These are phyloP conservation scores for Austropuccinia psidii DNA, from an alignment of 1,284 basidiomycete species.

Conservation along the genomic window DNA sequence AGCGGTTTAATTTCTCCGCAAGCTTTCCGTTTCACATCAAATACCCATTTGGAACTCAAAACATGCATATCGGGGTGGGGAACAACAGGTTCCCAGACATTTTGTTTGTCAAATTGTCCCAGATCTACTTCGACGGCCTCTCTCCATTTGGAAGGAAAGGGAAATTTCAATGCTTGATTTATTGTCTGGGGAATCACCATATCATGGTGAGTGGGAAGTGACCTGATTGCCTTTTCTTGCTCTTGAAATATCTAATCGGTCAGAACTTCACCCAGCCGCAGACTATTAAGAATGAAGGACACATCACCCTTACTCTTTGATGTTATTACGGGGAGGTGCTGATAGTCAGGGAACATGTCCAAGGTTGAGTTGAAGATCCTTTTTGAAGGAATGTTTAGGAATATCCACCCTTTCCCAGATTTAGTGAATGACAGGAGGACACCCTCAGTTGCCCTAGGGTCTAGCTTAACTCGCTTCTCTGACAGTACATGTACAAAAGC, in stretches of 20 bases:
- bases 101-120: not conserved
- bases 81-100: not conserved
- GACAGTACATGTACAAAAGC: not conserved
- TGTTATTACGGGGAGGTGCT: not conserved
- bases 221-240: not conserved
- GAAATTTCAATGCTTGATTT: not conserved
- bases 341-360: not conserved
- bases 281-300: not conserved
- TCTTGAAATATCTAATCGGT: not conserved
- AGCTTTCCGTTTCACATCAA: not conserved
- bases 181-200: not conserved
- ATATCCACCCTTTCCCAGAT: not conserved
- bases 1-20: not conserved
- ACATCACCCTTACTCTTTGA: not conserved
- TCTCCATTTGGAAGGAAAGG: not conserved
- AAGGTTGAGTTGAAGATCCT: not conserved
- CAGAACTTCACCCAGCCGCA: not conserved
- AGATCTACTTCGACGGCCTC: not conserved
- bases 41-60: not conserved
- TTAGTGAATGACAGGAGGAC: not conserved
- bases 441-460: no score
- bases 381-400: no score
- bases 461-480: not conserved
- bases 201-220: not conserved
- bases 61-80: not conserved